These are phyloP conservation scores for Vicia villosa DNA, from an alignment of 306 rosid species.

Conservation along the genomic window DNA sequence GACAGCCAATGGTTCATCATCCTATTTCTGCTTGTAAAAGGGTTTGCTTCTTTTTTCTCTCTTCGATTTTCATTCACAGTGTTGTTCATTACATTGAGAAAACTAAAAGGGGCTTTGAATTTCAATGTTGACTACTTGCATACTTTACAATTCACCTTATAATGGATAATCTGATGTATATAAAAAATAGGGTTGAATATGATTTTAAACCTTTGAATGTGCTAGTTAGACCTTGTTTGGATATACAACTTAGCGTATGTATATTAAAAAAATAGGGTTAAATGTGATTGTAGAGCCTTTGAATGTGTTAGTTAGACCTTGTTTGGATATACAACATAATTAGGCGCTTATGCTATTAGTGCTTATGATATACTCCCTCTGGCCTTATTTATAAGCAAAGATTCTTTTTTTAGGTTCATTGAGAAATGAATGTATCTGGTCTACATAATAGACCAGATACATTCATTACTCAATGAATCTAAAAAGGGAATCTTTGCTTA, in stretches of 20 bases:
- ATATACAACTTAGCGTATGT: not conserved
- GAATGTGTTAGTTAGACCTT: not conserved
- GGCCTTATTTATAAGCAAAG: too few species aligned
- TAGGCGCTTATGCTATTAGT: too few species aligned
- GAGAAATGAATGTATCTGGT: too few species aligned
- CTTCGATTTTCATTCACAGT: conserved; percentile 3
- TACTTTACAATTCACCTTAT: not conserved
- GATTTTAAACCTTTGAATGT: not conserved
- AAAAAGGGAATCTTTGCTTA: too few species aligned
- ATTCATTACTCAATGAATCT: too few species aligned
- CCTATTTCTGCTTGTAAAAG: conserved; percentile 92
- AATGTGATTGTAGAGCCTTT: not conserved
- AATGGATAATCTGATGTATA: too few species aligned
- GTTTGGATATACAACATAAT: not conserved
- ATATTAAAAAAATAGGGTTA: not conserved
- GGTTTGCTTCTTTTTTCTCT: conserved; percentile 51
- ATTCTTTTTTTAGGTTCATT: too few species aligned
- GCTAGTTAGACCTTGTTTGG: not conserved
- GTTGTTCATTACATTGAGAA: conserved; percentile 5
- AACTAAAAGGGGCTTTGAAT: conserved; percentile 20
- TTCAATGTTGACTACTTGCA: conserved; percentile 35
- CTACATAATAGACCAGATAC: too few species aligned
- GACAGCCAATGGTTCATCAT: conserved; percentile 95
- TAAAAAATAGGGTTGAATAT: not conserved
- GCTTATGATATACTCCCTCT: too few species aligned